Evolutionary conservation across 441 rosid species (phyloP).

Genomic region (Brassica balearica): DNA sequence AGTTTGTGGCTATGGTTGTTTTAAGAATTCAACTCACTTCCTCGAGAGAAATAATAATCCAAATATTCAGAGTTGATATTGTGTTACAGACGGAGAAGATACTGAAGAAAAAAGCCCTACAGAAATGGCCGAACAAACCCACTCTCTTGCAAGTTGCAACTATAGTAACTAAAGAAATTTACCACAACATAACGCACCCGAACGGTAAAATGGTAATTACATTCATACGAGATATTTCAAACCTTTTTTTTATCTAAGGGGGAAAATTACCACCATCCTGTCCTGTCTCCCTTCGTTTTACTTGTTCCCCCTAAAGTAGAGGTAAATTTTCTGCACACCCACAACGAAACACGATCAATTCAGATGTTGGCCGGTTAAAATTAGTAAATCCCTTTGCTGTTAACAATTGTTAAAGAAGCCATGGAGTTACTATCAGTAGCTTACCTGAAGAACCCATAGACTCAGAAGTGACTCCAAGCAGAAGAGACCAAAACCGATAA

Average conservation of each 20-base stretch:
- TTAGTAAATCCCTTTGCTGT: neutral
- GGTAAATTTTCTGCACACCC: constrained; percentile 77
- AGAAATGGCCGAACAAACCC: constrained; percentile 33
- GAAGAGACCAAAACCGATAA: constrained; percentile 84
- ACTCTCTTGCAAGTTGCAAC: constrained; percentile 17
- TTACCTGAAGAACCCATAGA: constrained; percentile 94
- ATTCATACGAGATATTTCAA: constrained; percentile 30
- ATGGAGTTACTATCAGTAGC: constrained; percentile 9
- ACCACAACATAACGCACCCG: constrained; percentile 28
- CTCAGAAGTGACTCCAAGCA: constrained; percentile 85
- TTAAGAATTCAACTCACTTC: neutral
- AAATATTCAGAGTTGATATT: constrained; percentile 12
- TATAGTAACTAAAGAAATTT: constrained; percentile 33
- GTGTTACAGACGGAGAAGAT: constrained; percentile 20
- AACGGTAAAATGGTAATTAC: constrained; percentile 38
- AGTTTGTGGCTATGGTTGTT: constrained; percentile 7
- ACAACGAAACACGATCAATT: neutral
- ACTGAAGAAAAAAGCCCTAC: constrained; percentile 16
- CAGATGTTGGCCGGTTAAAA: neutral
- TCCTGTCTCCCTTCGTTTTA: constrained; percentile 28
- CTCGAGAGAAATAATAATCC: neutral
- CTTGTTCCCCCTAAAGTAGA: constrained; percentile 84
- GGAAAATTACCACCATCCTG: constrained; percentile 29
- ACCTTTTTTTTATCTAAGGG: constrained; percentile 12
- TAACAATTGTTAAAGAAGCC: constrained; percentile 3